These are phyloP conservation scores for Collybia sordida DNA, from an alignment of 768 basidiomycete species.

Conservation along the genomic window DNA sequence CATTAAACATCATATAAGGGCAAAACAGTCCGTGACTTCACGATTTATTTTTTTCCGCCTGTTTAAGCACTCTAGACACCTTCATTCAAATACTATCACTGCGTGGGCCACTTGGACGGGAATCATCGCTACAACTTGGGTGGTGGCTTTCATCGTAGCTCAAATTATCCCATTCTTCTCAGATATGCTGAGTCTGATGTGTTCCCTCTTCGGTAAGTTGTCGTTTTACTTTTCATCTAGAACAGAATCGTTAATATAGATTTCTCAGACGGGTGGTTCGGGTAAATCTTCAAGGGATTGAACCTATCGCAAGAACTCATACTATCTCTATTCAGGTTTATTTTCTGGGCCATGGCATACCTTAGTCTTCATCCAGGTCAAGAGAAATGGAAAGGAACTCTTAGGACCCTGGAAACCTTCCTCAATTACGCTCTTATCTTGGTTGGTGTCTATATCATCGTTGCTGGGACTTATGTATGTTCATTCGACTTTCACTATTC, in stretches of 20 bases:
- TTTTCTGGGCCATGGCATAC: slow-evolving; percentile 47
- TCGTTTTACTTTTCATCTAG: neutral
- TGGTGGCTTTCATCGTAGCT: slow-evolving; percentile 31
- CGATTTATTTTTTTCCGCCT: slow-evolving; percentile 47
- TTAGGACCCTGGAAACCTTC: slow-evolving; percentile 31
- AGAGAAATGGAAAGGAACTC: slow-evolving; percentile 30
- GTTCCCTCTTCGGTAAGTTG: slow-evolving; percentile 37
- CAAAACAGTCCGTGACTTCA: slow-evolving; percentile 33
- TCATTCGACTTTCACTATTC: neutral
- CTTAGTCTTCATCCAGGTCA: slow-evolving; percentile 34
- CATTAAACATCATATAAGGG: too few relatives aligned
- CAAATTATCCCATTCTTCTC: slow-evolving; percentile 37
- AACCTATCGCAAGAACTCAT: neutral
- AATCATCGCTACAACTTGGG: slow-evolving; percentile 31
- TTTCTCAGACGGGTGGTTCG: slow-evolving; percentile 29
- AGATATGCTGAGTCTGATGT: slow-evolving; percentile 40
- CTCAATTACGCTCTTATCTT: slow-evolving; percentile 36
- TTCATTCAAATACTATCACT: slow-evolving; percentile 29
- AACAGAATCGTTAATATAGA: neutral
- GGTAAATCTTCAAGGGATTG: slow-evolving; percentile 7
- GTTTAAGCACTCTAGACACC: slow-evolving; percentile 36
- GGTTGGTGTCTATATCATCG: slow-evolving; percentile 35
- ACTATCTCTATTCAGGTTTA: slow-evolving; percentile 18
- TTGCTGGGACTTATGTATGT: slow-evolving; percentile 39
- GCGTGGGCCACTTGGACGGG: slow-evolving; percentile 31